Conservation (phyloP, 1,139 yeast species). For the Debaryomycetaceae sp. region DNA sequence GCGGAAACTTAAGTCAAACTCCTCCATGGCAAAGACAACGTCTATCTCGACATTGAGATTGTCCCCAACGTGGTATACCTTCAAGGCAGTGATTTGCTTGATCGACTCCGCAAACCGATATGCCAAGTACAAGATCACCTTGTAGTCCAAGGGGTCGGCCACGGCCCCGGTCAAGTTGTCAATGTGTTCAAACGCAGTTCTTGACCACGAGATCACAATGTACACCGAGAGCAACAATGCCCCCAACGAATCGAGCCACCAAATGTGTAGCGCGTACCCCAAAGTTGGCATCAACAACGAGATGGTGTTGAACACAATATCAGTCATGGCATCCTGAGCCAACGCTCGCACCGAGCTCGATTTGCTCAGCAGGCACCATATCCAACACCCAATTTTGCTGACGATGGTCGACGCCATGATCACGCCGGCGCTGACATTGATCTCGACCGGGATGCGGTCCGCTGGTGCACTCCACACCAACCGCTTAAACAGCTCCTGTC, state of each 20-base stretch:
- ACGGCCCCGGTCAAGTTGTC: constrained; percentile 72
- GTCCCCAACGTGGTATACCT: constrained; percentile 79
- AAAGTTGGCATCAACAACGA: constrained; percentile 66
- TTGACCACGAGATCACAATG: constrained; percentile 60
- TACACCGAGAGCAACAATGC: constrained; percentile 62
- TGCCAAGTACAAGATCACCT: constrained; percentile 63
- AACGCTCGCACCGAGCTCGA: constrained; percentile 74
- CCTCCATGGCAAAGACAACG: constrained; percentile 51
- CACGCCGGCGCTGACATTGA: constrained; percentile 50
- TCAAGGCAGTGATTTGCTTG: constrained; percentile 58
- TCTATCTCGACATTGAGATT: constrained; percentile 74
- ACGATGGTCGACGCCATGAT: constrained; percentile 65
- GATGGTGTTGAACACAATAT: constrained; percentile 64
- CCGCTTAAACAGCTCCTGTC: constrained; percentile 52
- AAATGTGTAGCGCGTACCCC: constrained; percentile 47
- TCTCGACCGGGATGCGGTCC: constrained; percentile 35
- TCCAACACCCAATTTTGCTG: constrained; percentile 56
- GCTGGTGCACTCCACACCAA: constrained; percentile 27
- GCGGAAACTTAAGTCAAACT: constrained; percentile 43
- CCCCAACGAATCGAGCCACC: constrained; percentile 75
- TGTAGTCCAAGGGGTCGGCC: constrained; percentile 60
- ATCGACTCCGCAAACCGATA: constrained; percentile 68
- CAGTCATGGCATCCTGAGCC: constrained; percentile 80
- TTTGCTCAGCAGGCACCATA: constrained; percentile 59
- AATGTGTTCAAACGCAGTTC: constrained; percentile 66